phyloP scores from a whole-genome alignment of 345 rosid species.

The Rhodamnia argentea region DNA sequence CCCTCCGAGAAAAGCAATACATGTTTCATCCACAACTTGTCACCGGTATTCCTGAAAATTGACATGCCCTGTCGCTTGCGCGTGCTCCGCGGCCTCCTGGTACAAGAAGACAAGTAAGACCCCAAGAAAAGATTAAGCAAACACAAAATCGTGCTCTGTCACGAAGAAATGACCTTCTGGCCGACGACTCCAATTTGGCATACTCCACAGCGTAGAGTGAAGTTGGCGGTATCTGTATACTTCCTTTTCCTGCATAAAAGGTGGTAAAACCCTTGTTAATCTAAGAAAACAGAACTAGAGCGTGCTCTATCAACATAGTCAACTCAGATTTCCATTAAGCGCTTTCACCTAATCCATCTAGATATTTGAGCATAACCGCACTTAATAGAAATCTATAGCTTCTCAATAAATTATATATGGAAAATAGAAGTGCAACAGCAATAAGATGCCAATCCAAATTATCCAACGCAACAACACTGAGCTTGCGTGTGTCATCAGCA shows the following conservation, averaged over 20 bases:
- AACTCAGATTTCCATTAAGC: neutral
- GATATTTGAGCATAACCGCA: neutral
- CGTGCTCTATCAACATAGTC: neutral
- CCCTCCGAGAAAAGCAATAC: neutral
- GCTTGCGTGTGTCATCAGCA: neutral
- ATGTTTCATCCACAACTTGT: neutral
- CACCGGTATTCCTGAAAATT: constrained; percentile 80
- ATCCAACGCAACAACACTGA: neutral
- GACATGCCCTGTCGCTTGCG: constrained; percentile 89
- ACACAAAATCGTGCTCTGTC: neutral
- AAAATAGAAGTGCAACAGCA: neutral
- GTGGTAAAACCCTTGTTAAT: neutral
- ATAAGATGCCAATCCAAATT: neutral
- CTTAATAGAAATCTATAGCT: neutral
- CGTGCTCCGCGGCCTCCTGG: constrained; percentile 92
- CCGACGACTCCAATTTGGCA: constrained; percentile 90
- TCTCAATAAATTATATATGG: neutral
- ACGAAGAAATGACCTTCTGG: constrained; percentile 45
- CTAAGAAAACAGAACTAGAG: neutral
- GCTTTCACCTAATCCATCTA: neutral
- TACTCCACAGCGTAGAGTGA: constrained; percentile 87
- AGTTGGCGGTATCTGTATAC: constrained; percentile 70
- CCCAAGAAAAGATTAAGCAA: neutral
- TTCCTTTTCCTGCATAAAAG: constrained; percentile 54
- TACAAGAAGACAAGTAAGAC: neutral